phyloP scores from a whole-genome alignment of 2,329 filamentous ascomycete species.

The Parafenestella ontariensis region DNA sequence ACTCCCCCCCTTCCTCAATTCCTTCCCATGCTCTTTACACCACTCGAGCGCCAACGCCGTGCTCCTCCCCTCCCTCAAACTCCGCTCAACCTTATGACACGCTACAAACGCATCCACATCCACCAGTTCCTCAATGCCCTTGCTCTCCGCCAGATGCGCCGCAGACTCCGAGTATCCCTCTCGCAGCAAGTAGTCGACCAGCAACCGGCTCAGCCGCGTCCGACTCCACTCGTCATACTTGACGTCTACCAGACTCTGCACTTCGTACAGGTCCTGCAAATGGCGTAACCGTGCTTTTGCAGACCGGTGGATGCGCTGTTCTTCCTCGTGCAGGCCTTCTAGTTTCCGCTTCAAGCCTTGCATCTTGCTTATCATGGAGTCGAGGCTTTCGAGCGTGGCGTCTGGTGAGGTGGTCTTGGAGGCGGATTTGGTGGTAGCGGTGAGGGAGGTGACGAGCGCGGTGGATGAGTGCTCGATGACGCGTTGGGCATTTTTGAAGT shows the following conservation, averaged over 20 bases:
- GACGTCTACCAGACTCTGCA: conserved; percentile 85
- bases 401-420: conserved; percentile 57
- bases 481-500: conserved; percentile 86
- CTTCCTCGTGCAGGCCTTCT: conserved; percentile 76
- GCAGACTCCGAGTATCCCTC: conserved; percentile 84
- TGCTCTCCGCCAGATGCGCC: conserved; percentile 74
- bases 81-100: conserved; percentile 79
- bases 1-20: conserved; percentile 85
- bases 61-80: conserved; percentile 69
- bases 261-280: conserved; percentile 78
- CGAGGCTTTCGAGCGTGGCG: conserved; percentile 75
- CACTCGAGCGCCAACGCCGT: conserved; percentile 83
- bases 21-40: conserved; percentile 93
- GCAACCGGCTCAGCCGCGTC: conserved; percentile 77
- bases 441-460: conserved; percentile 65
- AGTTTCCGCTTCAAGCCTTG: conserved; percentile 89
- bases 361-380: conserved; percentile 85
- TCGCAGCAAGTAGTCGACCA: conserved; percentile 92
- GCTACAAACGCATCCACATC: conserved; percentile 88
- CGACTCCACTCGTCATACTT: conserved; percentile 93
- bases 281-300: conserved; percentile 79
- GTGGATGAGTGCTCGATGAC: conserved; percentile 75
- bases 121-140: conserved; percentile 79
- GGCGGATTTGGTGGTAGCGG: conserved; percentile 66
- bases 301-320: conserved; percentile 76